Evolutionary conservation across 805 yeast genomes (phyloP).

Genomic region (Geotrichum ghanense): DNA sequence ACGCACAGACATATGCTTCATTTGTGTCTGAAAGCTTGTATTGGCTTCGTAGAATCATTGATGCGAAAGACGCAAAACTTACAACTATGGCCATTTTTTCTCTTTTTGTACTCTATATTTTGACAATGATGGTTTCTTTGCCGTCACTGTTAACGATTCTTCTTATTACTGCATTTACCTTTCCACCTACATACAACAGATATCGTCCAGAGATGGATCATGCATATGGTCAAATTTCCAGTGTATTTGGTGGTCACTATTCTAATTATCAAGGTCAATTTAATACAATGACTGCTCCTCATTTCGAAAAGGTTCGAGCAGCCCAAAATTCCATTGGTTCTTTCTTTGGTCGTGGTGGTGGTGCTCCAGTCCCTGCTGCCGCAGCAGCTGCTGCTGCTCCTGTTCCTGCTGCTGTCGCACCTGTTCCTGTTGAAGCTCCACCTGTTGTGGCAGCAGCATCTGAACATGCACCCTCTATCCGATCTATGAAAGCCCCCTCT

Average conservation of each 20-base stretch:
- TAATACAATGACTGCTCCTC: constrained; percentile 26
- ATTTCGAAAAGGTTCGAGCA: constrained; percentile 22
- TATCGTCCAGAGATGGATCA: constrained; percentile 72
- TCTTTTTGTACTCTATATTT: constrained; percentile 52
- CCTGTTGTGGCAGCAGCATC: background rate
- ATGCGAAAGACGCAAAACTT: constrained; percentile 49
- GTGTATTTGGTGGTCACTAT: constrained; percentile 18
- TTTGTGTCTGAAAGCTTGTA: constrained; percentile 21
- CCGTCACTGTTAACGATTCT: constrained; percentile 51
- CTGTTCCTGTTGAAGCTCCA: constrained; percentile 1
- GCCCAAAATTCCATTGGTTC: background rate
- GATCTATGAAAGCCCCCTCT: background rate
- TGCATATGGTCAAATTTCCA: constrained; percentile 15
- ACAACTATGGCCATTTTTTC: constrained; percentile 67
- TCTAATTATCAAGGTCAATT: constrained; percentile 16
- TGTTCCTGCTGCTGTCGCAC: constrained; percentile 3
- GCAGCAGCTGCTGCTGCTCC: constrained; percentile 4
- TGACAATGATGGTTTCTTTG: constrained; percentile 67
- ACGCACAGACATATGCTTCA: constrained; percentile 32
- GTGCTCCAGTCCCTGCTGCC: constrained; percentile 1
- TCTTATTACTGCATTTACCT: constrained; percentile 54
- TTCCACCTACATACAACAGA: constrained; percentile 62
- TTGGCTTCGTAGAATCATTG: constrained; percentile 43
- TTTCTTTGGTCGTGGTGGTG: background rate
- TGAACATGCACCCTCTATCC: background rate